A percentile compares a stretch with the other conserved stretches of the same genome.
Conservation (phyloP, 352 stramenopile genomes). For the Pythium aphanidermatum region DNA sequence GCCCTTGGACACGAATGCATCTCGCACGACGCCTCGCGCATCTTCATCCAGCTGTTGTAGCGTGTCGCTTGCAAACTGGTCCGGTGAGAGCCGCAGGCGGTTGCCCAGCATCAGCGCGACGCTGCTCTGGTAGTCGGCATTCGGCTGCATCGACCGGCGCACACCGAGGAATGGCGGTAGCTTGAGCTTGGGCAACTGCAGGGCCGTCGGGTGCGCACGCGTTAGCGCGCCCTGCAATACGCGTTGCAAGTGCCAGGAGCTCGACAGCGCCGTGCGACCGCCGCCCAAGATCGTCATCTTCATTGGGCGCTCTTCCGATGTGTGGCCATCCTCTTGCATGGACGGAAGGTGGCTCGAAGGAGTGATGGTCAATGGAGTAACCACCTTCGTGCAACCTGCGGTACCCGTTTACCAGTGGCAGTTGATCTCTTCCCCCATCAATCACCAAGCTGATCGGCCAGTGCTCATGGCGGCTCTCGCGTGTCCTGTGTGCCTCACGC, state of each 20-base stretch:
- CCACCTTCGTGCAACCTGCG: slow-evolving; percentile 16
- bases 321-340: slow-evolving; percentile 8
- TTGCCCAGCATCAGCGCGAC: slow-evolving; percentile 52
- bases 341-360: slow-evolving; percentile 18
- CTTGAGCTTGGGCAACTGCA: slow-evolving; percentile 21
- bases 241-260: slow-evolving; percentile 39
- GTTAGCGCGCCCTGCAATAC: slow-evolving; percentile 36
- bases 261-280: slow-evolving; percentile 33
- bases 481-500: slow-evolving; percentile 46
- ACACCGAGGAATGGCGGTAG: slow-evolving; percentile 46
- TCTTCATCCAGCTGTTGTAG: slow-evolving; percentile 21
- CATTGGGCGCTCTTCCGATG: not conserved
- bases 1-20: slow-evolving; percentile 49
- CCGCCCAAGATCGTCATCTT: not conserved
- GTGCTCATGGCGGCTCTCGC: slow-evolving; percentile 20
- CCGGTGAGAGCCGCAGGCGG: slow-evolving; percentile 30
- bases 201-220: slow-evolving; percentile 20
- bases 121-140: slow-evolving; percentile 76
- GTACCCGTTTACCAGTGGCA: too few species aligned
- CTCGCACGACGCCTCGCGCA: slow-evolving; percentile 10
- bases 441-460: too few species aligned
- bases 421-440: too few species aligned
- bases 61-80: slow-evolving; percentile 30
- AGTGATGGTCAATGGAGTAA: not conserved
- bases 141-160: slow-evolving; percentile 52